These are phyloP conservation scores for Alternaria arbusti DNA, from an alignment of 2,329 filamentous ascomycete species.

Conservation along the genomic window DNA sequence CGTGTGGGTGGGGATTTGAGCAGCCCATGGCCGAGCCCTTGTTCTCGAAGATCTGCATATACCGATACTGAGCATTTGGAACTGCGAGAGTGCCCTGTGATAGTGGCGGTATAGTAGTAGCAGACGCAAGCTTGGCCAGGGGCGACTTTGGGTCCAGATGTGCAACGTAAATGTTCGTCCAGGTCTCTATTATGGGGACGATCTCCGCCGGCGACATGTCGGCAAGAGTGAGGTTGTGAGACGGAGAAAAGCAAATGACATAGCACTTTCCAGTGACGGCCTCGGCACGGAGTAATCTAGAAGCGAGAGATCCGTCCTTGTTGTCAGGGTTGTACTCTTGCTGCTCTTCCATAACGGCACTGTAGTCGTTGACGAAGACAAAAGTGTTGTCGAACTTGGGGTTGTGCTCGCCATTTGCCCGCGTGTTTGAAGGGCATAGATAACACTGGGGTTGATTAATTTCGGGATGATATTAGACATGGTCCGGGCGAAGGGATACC, in stretches of 20 bases:
- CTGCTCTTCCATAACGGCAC: conserved; percentile 93
- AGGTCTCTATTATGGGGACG: conserved; percentile 82
- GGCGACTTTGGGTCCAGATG: conserved; percentile 78
- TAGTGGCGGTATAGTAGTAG: conserved; percentile 56
- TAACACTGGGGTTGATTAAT: conserved; percentile 71
- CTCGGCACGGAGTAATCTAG: conserved; percentile 79
- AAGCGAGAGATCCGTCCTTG: conserved; percentile 66
- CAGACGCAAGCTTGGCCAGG: conserved; percentile 57
- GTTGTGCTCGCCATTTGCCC: conserved; percentile 85
- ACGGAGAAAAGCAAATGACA: conserved; percentile 90
- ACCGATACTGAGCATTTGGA: conserved; percentile 80
- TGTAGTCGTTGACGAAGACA: conserved; percentile 97
- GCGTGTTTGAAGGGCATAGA: conserved; percentile 87
- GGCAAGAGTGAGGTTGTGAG: conserved; percentile 89
- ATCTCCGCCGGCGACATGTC: conserved; percentile 83
- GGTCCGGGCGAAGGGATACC: conserved; percentile 35
- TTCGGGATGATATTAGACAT: background rate
- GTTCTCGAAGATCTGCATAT: conserved; percentile 99
- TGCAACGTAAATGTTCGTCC: conserved; percentile 86
- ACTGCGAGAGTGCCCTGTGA: conserved; percentile 53
- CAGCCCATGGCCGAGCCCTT: conserved; percentile 98
- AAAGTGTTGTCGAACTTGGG: conserved; percentile 87
- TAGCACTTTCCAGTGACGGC: conserved; percentile 95
- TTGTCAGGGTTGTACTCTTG: conserved; percentile 70
- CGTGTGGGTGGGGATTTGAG: conserved; percentile 97